These are phyloP conservation scores for Selenicereus undatus DNA, from an alignment of 148 eudicot genomes.

Conservation along the genomic window DNA sequence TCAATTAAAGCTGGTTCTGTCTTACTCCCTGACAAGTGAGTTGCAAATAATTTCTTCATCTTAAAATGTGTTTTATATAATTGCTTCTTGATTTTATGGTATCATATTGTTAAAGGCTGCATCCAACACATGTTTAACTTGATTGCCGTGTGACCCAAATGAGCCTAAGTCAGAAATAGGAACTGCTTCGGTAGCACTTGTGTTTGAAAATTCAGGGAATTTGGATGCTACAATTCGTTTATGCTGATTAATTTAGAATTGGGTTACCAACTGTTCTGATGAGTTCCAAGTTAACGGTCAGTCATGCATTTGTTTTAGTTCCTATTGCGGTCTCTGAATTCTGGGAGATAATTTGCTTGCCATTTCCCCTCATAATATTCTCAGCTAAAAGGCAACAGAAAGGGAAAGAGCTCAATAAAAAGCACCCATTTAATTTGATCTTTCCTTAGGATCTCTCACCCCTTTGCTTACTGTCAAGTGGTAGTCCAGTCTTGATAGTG, in stretches of 20 bases:
- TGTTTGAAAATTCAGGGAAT: background rate
- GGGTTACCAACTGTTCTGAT: background rate
- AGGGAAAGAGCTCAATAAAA: background rate
- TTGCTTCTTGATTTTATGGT: slow-evolving; percentile 13
- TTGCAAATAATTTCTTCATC: slow-evolving; percentile 4
- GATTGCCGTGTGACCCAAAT: background rate
- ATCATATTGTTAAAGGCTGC: background rate
- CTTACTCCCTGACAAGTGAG: slow-evolving; percentile 62
- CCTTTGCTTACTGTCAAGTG: background rate
- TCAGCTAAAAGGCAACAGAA: background rate
- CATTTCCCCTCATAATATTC: background rate
- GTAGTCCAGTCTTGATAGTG: background rate
- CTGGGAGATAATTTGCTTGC: background rate
- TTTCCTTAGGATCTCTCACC: background rate
- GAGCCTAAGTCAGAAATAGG: background rate
- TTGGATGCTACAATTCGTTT: background rate
- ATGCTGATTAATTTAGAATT: background rate
- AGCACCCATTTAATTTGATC: background rate
- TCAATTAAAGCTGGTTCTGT: slow-evolving; percentile 64
- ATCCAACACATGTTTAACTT: background rate
- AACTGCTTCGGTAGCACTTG: slow-evolving; percentile 1
- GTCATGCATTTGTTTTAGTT: background rate
- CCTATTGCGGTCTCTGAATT: background rate
- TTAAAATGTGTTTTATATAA: background rate
- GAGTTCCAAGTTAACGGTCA: background rate